Base-by-base conservation (phyloP, 176 grass and related monocot genomes). In the Ananas comosus region DNA sequence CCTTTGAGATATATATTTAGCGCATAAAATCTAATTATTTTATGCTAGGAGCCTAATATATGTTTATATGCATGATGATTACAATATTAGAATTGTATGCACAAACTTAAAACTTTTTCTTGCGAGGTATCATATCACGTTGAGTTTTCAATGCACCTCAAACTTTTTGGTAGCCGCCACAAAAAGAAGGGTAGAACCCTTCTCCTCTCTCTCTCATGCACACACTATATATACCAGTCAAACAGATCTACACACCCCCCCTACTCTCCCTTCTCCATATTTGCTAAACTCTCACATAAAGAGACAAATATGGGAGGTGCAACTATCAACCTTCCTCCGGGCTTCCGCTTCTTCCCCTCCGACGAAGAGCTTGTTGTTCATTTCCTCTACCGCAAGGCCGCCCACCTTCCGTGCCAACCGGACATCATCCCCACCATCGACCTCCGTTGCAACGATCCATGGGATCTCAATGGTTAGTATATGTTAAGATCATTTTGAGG, bases 271-370 rank as follows among this genome's bases (percentile, higher is more conserved):
- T 77, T 52, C 49, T 66, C 50, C 21, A 70, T 67, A 42, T 21
- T 23, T 51, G 5, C 67, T 80, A 63, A 71, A 73, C 61, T 73
- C 78, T 64, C 69, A 58, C 64, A 73, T 51, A 69, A 53, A 61
- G 57, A 47, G 53, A 33, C 65, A n/a, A n/a, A n/a, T n/a, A 90
- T 90, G 84, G 86, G 54, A 72, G 89, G 84, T 76, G 71, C 71
- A 67, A 63, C 67, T 27, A 83, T 79, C 74, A 76, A 83, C 52
- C 86, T 97, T 19, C 94, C 94, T 53, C 94, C 94, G 14, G 94
- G 94, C 54, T 99, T 99, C 72, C 87, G 80, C 72, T 99, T 99
- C 87, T 88, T 86, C 80, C 94, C 94, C 51, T 91, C 94, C 0
- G 94, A 99, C 11, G 89, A 99, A 80, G 94, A 99, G 57, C 82